A percentile compares a stretch with the other conserved stretches of the same genome.
Conservation (phyloP, 805 yeast genomes). For the Wickerhamiella allomyrinae region DNA sequence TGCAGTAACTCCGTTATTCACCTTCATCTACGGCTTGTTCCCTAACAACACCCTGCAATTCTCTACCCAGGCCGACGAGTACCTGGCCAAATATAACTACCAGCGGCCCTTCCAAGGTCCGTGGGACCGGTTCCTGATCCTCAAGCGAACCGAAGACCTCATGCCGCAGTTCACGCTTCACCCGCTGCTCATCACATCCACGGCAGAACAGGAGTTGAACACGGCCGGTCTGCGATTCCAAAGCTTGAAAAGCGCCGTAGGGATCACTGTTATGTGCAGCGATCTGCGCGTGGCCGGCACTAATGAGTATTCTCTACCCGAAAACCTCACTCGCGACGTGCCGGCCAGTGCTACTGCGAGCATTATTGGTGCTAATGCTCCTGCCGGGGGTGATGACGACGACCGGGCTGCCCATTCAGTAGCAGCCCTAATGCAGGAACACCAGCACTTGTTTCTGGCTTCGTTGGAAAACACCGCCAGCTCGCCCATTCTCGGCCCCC, state of each 20-base stretch:
- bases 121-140: slow-evolving; percentile 26
- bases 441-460: slow-evolving; percentile 8
- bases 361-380: no score
- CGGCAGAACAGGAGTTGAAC: slow-evolving; percentile 26
- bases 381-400: background rate
- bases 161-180: slow-evolving; percentile 32
- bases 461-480: background rate
- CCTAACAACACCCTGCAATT: slow-evolving; percentile 37
- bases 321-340: background rate
- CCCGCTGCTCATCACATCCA: slow-evolving; percentile 31
- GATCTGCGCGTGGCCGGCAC: background rate
- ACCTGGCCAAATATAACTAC: slow-evolving; percentile 17
- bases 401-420: background rate
- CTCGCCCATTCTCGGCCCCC: background rate
- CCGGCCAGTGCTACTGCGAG: background rate
- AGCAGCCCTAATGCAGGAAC: slow-evolving; percentile 4
- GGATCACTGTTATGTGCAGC: slow-evolving; percentile 26
- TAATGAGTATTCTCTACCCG: background rate
- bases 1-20: slow-evolving; percentile 28
- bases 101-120: slow-evolving; percentile 18
- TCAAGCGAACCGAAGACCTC: slow-evolving; percentile 20
- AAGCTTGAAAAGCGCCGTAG: slow-evolving; percentile 25
- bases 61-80: slow-evolving; percentile 30
- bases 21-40: slow-evolving; percentile 42
- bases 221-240: slow-evolving; percentile 20